Evolutionary conservation across 1,284 basidiomycete species (phyloP).

Genomic region (Exobasidium rhododendri): DNA sequence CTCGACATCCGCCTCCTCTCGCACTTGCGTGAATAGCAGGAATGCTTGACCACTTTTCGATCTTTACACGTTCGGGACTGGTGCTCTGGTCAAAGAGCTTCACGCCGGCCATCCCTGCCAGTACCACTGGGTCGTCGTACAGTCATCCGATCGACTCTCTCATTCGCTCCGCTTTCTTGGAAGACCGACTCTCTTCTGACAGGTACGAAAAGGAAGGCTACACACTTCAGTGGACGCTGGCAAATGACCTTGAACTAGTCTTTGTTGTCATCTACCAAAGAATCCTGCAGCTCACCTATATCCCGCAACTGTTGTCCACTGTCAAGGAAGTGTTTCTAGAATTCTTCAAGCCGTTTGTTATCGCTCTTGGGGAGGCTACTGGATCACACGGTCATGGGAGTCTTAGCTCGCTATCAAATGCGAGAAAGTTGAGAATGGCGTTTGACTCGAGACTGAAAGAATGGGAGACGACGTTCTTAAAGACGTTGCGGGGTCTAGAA

Average conservation of each 20-base stretch:
- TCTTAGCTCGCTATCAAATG: background rate
- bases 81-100: constrained; percentile 50
- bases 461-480: constrained; percentile 80
- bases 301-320: constrained; percentile 68
- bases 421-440: constrained; percentile 56
- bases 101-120: constrained; percentile 20
- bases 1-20: background rate
- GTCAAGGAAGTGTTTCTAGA: constrained; percentile 41
- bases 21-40: background rate
- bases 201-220: constrained; percentile 47
- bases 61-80: constrained; percentile 39
- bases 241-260: constrained; percentile 48
- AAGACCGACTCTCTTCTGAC: constrained; percentile 37
- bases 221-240: constrained; percentile 46
- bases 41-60: constrained; percentile 46
- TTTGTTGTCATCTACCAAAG: constrained; percentile 79
- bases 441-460: constrained; percentile 70
- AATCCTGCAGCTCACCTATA: constrained; percentile 89
- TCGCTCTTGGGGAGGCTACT: background rate
- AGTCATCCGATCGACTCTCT: constrained; percentile 42
- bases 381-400: background rate
- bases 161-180: constrained; percentile 47
- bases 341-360: constrained; percentile 37
- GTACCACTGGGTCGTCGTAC: constrained; percentile 13
- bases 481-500: constrained; percentile 71